Evolutionary conservation across 495 filamentous ascomycete genomes (phyloP), one percentile per base, ranked within the genome.

Genomic region (Penicillium tannophilum): DNA sequence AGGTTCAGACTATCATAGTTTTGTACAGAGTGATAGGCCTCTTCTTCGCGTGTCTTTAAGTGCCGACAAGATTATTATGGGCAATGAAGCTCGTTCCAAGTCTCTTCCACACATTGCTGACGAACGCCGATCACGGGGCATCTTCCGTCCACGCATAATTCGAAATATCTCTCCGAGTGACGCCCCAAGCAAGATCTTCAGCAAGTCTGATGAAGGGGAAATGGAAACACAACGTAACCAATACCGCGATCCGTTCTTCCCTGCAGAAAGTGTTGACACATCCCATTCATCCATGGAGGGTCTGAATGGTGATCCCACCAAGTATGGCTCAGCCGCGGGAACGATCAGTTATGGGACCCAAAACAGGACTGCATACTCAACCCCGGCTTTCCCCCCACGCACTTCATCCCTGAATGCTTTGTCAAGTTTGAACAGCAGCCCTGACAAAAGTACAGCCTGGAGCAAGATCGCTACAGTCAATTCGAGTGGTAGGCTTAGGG

Each of bases 11-110:
- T 16, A 17, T 10, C 14, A 26, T 9, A 48, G 16, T 10, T 1
- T 20, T 30, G 4, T 12, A 9, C 19, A 48, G 16, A 24, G 10
- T 30, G 20, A 48, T 8, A n/a, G 7, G 20, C 45, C 45, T 8
- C 2, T 16, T 26, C 26, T 50, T 19, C 26, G 47, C n/a, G 6
- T 50, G 7, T 28, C 47, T 1, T 31, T 24, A n/a, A 33, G 14
- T 50, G 47, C 47, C 19, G 26, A 50, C 1, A 50, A 10, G 30
- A 4, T 30, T n/a, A 50, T 50, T 23, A 50, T 50, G 47, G 47
- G 47, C 4, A 14, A 33, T 17, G 12, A 50, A 16, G 11, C 24
- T 17, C 10, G 26, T 33, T 19, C 30, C 23, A 17, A 3, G 0
- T 17, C 26, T 33, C 12, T 30, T 31, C 24, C 16, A 28, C 19